Conservation (phyloP, 2,329 filamentous ascomycete genomes). For the Penicillium vulpinum region DNA sequence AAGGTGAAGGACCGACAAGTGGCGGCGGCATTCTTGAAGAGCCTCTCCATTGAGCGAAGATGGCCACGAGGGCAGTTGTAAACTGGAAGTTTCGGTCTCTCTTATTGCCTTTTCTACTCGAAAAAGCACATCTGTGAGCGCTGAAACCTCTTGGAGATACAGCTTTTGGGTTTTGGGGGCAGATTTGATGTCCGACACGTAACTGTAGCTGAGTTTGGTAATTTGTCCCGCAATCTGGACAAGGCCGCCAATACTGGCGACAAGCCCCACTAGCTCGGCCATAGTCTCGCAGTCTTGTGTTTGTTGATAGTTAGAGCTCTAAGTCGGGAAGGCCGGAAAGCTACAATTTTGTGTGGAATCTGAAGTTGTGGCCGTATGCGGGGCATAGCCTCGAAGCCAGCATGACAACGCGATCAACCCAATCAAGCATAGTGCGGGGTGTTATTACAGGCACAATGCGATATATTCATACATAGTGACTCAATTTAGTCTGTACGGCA, state of each 20-base stretch:
- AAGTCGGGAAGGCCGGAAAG: too few relatives aligned
- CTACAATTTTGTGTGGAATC: not conserved
- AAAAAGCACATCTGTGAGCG: not conserved
- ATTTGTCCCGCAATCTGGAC: not conserved
- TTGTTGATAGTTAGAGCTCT: not conserved
- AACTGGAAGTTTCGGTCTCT: not conserved
- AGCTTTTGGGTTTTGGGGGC: not conserved
- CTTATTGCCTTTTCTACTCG: not conserved
- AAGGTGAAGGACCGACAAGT: not conserved
- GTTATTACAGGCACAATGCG: not conserved
- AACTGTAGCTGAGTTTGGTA: not conserved
- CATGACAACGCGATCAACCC: not conserved
- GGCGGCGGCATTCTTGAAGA: not conserved
- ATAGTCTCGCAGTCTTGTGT: not conserved
- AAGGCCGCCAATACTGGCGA: not conserved
- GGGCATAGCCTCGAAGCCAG: not conserved
- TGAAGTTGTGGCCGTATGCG: not conserved
- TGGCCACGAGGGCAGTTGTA: not conserved
- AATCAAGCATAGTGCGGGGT: not conserved
- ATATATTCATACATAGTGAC: not conserved
- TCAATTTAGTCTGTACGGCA: not conserved
- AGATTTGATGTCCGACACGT: not conserved
- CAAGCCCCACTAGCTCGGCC: not conserved
- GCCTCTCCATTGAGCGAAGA: not conserved
- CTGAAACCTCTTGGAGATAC: not conserved